Evolutionary conservation across 2,329 filamentous ascomycete genomes (phyloP).

Genomic region (Alternaria dauci): DNA sequence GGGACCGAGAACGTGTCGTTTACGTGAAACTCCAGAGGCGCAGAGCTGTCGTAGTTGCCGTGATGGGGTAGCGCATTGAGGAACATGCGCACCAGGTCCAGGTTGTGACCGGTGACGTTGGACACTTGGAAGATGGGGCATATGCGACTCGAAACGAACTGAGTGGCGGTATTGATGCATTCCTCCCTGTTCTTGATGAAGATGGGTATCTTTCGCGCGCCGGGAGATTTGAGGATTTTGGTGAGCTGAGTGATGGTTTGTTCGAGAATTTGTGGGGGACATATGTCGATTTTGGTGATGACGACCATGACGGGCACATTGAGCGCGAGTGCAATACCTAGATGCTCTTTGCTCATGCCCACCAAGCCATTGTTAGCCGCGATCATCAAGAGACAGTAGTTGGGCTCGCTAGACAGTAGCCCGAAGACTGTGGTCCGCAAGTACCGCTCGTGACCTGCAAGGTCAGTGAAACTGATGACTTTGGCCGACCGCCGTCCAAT

Average conservation of each 20-base stretch:
- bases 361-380: slow-evolving; percentile 97
- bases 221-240: slow-evolving; percentile 91
- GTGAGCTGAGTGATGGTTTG: slow-evolving; percentile 92
- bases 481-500: slow-evolving; percentile 94
- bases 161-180: slow-evolving; percentile 92
- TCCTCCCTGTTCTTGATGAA: slow-evolving; percentile 93
- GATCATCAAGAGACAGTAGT: slow-evolving; percentile 98
- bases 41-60: slow-evolving; percentile 84
- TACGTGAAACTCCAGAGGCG: slow-evolving; percentile 91
- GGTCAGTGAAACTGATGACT: slow-evolving; percentile 94
- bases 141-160: slow-evolving; percentile 94
- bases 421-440: slow-evolving; percentile 96
- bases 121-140: slow-evolving; percentile 98
- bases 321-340: slow-evolving; percentile 90
- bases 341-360: slow-evolving; percentile 97
- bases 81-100: slow-evolving; percentile 91
- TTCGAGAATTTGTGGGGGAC: slow-evolving; percentile 91
- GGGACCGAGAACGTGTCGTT: slow-evolving; percentile 99
- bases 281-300: slow-evolving; percentile 98
- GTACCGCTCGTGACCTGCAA: slow-evolving; percentile 95
- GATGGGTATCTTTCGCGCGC: slow-evolving; percentile 92
- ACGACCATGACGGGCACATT: slow-evolving; percentile 99
- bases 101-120: slow-evolving; percentile 91
- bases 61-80: slow-evolving; percentile 95
- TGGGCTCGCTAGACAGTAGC: slow-evolving; percentile 89